Evolutionary conservation across 208 protist species (phyloP).

Genomic region (Leishmania tarentolae): DNA sequence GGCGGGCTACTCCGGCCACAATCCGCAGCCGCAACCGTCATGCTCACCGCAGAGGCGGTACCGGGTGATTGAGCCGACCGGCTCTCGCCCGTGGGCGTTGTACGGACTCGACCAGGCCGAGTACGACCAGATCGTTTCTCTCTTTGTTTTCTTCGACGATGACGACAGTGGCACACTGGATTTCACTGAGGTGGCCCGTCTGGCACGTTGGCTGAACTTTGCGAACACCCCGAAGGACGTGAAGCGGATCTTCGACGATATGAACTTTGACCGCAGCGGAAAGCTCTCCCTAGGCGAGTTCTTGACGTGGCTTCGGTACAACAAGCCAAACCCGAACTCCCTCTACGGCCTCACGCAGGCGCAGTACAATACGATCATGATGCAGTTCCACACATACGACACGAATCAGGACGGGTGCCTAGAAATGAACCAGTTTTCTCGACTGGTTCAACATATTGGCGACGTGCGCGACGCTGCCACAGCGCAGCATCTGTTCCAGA

Average conservation of each 20-base stretch:
- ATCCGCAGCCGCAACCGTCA: not conserved
- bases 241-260: slow-evolving; percentile 76
- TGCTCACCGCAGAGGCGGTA: slow-evolving; percentile 27
- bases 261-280: slow-evolving; percentile 69
- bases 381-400: slow-evolving; percentile 86
- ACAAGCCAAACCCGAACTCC: slow-evolving; percentile 72
- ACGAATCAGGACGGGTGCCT: slow-evolving; percentile 68
- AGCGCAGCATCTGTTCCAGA: slow-evolving; percentile 53
- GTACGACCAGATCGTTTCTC: slow-evolving; percentile 81
- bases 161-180: slow-evolving; percentile 70
- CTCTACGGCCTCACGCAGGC: slow-evolving; percentile 79
- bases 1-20: slow-evolving; percentile 2
- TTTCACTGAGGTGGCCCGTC: slow-evolving; percentile 50
- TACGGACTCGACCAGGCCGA: slow-evolving; percentile 73
- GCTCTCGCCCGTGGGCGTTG: slow-evolving; percentile 48
- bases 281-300: slow-evolving; percentile 73
- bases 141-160: slow-evolving; percentile 87
- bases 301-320: slow-evolving; percentile 68
- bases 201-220: slow-evolving; percentile 88
- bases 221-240: slow-evolving; percentile 61
- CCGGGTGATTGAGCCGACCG: slow-evolving; percentile 47
- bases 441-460: slow-evolving; percentile 48
- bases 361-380: slow-evolving; percentile 89
- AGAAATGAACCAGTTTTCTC: slow-evolving; percentile 60
- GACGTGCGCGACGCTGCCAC: slow-evolving; percentile 41